Conservation (phyloP, 345 rosid genomes). For the Lepidium aucheri region DNA sequence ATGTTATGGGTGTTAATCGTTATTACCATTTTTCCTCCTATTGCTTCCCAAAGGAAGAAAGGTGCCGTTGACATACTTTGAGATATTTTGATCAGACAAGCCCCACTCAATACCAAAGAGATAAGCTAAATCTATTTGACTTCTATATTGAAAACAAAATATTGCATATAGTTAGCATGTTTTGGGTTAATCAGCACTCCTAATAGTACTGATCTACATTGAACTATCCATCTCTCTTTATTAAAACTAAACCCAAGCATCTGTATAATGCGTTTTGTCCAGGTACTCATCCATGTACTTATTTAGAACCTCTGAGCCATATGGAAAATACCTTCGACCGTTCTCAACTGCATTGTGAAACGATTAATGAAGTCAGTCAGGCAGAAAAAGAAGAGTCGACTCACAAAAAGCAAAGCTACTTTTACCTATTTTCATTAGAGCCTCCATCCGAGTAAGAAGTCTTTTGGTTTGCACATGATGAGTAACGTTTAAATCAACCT, state of each 20-base stretch:
- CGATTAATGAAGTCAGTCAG: neutral
- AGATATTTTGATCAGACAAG: neutral
- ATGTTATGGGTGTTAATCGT: neutral
- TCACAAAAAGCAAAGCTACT: neutral
- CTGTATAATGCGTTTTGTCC: slow-evolving; percentile 35
- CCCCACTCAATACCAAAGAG: neutral
- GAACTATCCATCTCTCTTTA: slow-evolving; percentile 13
- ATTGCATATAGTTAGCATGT: slow-evolving; percentile 11
- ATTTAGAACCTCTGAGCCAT: slow-evolving; percentile 81
- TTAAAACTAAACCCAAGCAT: slow-evolving; percentile 13
- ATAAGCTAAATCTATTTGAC: neutral
- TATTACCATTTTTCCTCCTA: neutral
- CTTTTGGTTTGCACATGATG: slow-evolving; percentile 60
- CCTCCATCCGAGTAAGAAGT: slow-evolving; percentile 64
- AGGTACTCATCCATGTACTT: slow-evolving; percentile 56
- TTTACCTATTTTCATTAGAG: slow-evolving; percentile 83
- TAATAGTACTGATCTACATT: slow-evolving; percentile 2
- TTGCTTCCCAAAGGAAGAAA: neutral
- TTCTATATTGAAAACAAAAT: neutral
- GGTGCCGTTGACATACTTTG: neutral
- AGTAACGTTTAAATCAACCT: slow-evolving; percentile 90
- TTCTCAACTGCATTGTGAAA: slow-evolving; percentile 59
- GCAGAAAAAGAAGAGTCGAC: neutral
- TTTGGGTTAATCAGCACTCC: slow-evolving; percentile 1
- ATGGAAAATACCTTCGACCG: slow-evolving; percentile 85